Evolutionary conservation across 192 early-diverging fungal species (phyloP), one percentile per base, ranked within the genome.

Genomic region (Martensiomyces pterosporus): DNA sequence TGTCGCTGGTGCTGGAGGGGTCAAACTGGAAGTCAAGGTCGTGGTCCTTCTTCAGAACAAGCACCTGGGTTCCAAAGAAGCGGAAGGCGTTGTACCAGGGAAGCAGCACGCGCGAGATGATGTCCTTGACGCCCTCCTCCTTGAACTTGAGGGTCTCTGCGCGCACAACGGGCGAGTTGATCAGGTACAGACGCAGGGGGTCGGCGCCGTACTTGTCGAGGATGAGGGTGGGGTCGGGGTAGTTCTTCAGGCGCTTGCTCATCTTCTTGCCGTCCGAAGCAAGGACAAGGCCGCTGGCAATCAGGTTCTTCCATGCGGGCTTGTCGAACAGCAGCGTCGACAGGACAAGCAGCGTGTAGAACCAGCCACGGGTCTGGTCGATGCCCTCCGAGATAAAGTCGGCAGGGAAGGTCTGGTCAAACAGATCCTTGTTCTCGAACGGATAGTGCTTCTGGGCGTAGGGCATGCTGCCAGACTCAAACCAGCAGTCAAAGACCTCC

Each of bases 351-450:
- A 99, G 80, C 19, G 97, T 97, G 73, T 99, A 99, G 86, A 99
- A 99, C 97, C 97, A 99, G 39, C 97, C 97, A 65, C 97, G 92
- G 22, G 94, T 97, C 76, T 99, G 97, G 70, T 99, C 97, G 35
- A 99, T 69, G 55, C 97, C 97, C 73, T 99, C 97, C n/a, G 94
- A 91, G 61, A 99, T 94, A 72, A 99, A 99, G 64, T 99, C 89
- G 10, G 97, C 97, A 6, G 97, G 97, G 88, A 99, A 99, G 12
- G 82, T 82, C 15, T 61, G 55, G 53, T 86, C 64, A 62, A 98
- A 93, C 48, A 83, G 69, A 40, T 93, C 88, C 77, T 88, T 75
- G 77, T 97, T 97, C 74, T 99, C 94, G 53, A 99, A 99, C 34
- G 97, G 97, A 69, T 97, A 99, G 78, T 99, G 97, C 67, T 93